Conservation (phyloP, 2,329 filamentous ascomycete genomes). For the Beauveria sp. region DNA sequence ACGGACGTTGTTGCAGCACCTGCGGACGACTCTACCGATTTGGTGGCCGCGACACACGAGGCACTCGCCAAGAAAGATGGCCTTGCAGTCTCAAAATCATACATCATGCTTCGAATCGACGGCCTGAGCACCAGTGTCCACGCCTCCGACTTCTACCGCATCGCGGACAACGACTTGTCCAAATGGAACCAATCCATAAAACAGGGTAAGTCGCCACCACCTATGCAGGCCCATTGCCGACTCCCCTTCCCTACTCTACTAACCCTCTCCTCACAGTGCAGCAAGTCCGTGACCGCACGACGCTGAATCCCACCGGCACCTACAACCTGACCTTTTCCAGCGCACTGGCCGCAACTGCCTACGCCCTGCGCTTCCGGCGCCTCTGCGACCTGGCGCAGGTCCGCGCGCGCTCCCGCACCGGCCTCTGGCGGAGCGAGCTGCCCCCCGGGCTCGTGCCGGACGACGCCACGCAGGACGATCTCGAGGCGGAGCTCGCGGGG, state of each 20-base stretch:
- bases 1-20: background rate
- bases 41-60: background rate
- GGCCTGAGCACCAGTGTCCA: slow-evolving; percentile 52
- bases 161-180: slow-evolving; percentile 58
- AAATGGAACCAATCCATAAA: slow-evolving; percentile 58
- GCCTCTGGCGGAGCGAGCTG: slow-evolving; percentile 24
- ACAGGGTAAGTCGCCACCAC: slow-evolving; percentile 33
- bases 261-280: slow-evolving; percentile 36
- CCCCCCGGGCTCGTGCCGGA: slow-evolving; percentile 19
- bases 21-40: background rate
- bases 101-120: slow-evolving; percentile 45
- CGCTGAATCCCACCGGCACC: slow-evolving; percentile 53
- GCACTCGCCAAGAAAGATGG: background rate
- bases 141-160: slow-evolving; percentile 63
- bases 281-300: slow-evolving; percentile 55
- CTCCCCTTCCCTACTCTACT: slow-evolving; percentile 4
- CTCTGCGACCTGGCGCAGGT: slow-evolving; percentile 25
- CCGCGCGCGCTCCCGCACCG: slow-evolving; percentile 21
- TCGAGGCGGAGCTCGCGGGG: slow-evolving; percentile 18
- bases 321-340: slow-evolving; percentile 65
- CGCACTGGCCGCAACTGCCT: slow-evolving; percentile 50
- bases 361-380: slow-evolving; percentile 36
- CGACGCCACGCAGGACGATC: slow-evolving; percentile 10
- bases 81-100: background rate
- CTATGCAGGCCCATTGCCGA: no score